phyloP scores from a whole-genome alignment of 495 filamentous ascomycete species.

The Talaromyces adpressus region DNA sequence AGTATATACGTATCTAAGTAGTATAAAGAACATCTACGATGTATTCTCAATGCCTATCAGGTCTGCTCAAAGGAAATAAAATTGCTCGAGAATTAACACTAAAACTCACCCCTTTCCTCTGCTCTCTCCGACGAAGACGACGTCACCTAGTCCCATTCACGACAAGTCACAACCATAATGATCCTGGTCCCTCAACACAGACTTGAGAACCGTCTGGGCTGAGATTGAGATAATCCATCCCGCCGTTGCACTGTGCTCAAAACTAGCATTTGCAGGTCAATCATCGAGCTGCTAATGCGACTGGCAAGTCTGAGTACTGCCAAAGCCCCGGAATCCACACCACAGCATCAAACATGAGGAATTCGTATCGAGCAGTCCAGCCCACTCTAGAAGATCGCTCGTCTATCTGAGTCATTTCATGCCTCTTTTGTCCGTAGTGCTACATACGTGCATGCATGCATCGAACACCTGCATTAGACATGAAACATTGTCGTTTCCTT shows the following conservation, averaged over 20 bases:
- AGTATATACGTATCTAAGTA: too few species aligned
- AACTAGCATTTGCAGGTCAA: background rate
- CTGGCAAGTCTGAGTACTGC: background rate
- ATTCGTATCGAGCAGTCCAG: background rate
- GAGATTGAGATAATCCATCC: background rate
- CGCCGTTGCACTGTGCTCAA: background rate
- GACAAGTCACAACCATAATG: background rate
- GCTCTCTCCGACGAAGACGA: too few species aligned
- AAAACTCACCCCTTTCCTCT: too few species aligned
- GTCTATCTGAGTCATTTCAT: background rate
- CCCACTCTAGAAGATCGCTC: background rate
- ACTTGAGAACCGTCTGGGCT: background rate
- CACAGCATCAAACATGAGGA: background rate
- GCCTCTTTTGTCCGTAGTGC: background rate
- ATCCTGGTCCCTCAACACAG: background rate
- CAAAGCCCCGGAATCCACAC: background rate
- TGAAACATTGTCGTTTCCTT: background rate
- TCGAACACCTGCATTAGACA: background rate
- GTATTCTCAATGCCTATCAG: too few species aligned
- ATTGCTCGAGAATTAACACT: too few species aligned
- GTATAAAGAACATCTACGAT: too few species aligned
- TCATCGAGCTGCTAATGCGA: background rate
- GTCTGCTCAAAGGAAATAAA: too few species aligned
- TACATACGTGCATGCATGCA: background rate
- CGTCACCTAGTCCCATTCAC: too few species aligned